Base-by-base conservation (phyloP, 345 rosid genomes). In the Turritis glabra region DNA sequence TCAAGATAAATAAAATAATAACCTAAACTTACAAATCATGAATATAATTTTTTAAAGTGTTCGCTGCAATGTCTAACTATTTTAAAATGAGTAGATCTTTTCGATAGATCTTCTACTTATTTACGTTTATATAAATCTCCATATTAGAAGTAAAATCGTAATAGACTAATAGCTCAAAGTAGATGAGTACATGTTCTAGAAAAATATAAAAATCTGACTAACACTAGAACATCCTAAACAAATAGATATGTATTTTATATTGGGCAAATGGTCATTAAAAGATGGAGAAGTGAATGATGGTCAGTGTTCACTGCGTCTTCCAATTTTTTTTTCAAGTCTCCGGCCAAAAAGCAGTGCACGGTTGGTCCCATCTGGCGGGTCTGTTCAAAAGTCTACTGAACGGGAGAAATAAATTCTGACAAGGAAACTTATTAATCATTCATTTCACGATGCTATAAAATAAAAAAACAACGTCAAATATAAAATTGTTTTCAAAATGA, bases 351-450 rank as follows among this genome's bases (percentile, higher is more conserved):
- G 44, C 17, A 27, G 43, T 43, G 65, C 56, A 55, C 30, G 58
- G 58, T 56, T 33, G 78, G 73, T 41, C 72, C 78, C 67, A 46
- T 47, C 73, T 57, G 41, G 40, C 38, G 43, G 48, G 57, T 65
- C 58, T 43, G 71, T 73, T 53, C 11, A 35, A 44, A 73, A 43
- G 58, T 54, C 50, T 55, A 43, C n/a, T 37, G 1, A 37, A 15
- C 5, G 46, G 11, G 37, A 55, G 22, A 53, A 64, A 30, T 54
- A 52, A 23, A 64, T 44, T 55, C 38, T 53, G 15, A 40, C 64
- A 41, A 38, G 18, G 19, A 15, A 52, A 40, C 10, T 54, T 33
- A 30, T 25, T 56, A 46, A 55, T 25, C 58, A 55, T 56, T 54
- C 50, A 55, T 17, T 56, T 54, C 50, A 55, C 23, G 17, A 22